Base-by-base conservation (phyloP, 2,329 filamentous ascomycete species). In the Sordariomycetes sp. region DNA sequence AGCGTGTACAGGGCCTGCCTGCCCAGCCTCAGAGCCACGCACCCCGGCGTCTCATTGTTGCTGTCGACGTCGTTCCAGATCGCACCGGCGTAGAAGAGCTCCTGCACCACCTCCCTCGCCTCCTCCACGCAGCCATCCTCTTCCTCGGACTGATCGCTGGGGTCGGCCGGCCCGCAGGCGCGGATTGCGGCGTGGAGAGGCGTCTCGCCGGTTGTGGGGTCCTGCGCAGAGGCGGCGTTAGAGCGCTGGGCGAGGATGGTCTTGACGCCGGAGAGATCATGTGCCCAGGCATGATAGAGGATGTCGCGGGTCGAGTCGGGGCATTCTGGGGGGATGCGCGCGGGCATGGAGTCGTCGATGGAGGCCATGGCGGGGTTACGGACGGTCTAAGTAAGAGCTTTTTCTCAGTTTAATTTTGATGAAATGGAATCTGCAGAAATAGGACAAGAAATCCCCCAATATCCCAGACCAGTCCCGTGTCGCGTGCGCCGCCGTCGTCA, bases 1-100 rank as follows among this genome's bases (percentile, higher is more conserved):
- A 87, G 58, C 26, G 82, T 74, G 53, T 98, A 96, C 23, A 95
- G 61, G 32, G 75, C 70, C 35, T 59, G 68, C 47, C 84, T 64
- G 0, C 82, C 81, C 17, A 95, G 54, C 18, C 76, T 64, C 38
- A 70, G 67, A 8, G 92, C 92, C 28, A 95, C 64, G 54, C 90
- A 96, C 7, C 87, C 92, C 0, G 92, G 87, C 4, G 92, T 96
- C 66, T 96, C 90, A 47, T 86, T 74, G 46, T 85, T 81, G 44
- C 68, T 62, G 56, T 96, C 86, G 36, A 96, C 66, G 54, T 95
- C 88, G 61, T 98, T 98, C 92, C 92, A 98, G 46, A 96, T 95
- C 9, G 86, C 92, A 21, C 92, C 92, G 46, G 83, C 82, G 49
- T 88, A 72, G 39, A 96, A 77, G 7, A 96, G 69, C 50, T 92